Evolutionary conservation across 2,329 filamentous ascomycete species (phyloP).

Genomic region (Colletotrichum sp.): DNA sequence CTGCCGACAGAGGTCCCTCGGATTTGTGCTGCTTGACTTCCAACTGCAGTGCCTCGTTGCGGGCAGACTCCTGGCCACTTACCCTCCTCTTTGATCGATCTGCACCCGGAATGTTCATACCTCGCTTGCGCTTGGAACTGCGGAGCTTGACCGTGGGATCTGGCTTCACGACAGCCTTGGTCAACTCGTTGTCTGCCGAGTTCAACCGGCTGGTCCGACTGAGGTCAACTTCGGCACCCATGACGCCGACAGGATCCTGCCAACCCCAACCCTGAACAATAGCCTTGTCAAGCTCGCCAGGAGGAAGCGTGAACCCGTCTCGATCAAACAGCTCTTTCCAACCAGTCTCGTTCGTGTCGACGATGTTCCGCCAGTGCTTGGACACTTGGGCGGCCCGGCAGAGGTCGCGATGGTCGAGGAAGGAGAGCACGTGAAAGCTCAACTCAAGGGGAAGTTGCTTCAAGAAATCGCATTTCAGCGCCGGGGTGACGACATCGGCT

Average conservation of each 20-base stretch:
- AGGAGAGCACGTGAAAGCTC: constrained; percentile 84
- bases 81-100: constrained; percentile 61
- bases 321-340: constrained; percentile 93
- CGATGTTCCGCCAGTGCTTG: constrained; percentile 88
- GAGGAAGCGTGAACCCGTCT: constrained; percentile 80
- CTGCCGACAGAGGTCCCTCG: constrained; percentile 86
- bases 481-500: constrained; percentile 89
- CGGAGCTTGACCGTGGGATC: constrained; percentile 50
- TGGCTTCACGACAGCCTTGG: constrained; percentile 41
- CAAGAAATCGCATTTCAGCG: constrained; percentile 92
- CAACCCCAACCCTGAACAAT: constrained; percentile 96
- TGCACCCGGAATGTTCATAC: constrained; percentile 46
- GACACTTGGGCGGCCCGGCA: constrained; percentile 93
- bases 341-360: constrained; percentile 91
- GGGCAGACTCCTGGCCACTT: constrained; percentile 50
- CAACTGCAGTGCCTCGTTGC: constrained; percentile 44
- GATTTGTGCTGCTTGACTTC: constrained; percentile 60
- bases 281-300: constrained; percentile 83
- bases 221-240: constrained; percentile 82
- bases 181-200: constrained; percentile 57
- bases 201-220: constrained; percentile 62
- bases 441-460: constrained; percentile 84
- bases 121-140: constrained; percentile 62
- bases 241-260: constrained; percentile 81
- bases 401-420: constrained; percentile 83